Evolutionary conservation across 202 grass and related monocot genomes (phyloP).

Genomic region (Setaria italica): DNA sequence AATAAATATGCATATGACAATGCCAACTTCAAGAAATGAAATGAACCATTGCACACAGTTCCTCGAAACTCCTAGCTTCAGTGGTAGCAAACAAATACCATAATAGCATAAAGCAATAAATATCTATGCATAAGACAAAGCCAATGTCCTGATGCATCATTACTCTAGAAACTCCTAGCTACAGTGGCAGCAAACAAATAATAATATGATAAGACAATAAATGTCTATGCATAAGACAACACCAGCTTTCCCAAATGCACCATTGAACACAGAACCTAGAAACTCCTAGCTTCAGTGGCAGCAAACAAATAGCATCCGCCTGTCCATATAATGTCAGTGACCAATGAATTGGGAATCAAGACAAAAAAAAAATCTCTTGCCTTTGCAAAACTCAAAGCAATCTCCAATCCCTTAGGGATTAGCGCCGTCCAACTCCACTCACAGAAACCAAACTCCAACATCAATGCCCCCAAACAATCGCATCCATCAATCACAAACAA

Average conservation of each 20-base stretch:
- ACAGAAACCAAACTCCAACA: not conserved
- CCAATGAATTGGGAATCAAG: not conserved
- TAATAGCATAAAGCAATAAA: slow-evolving; percentile 24
- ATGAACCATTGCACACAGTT: not conserved
- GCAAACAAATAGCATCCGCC: not conserved
- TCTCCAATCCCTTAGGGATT: not conserved
- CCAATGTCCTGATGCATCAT: not conserved
- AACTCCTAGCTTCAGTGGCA: not conserved
- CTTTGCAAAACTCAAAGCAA: not conserved
- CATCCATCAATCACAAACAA: slow-evolving; percentile 8
- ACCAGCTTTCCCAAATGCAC: not conserved
- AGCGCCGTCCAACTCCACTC: not conserved
- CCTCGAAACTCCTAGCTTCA: not conserved
- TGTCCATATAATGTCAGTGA: not conserved
- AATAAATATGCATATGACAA: not conserved
- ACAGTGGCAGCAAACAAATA: slow-evolving; percentile 11
- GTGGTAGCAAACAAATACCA: no score
- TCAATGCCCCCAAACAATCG: slow-evolving; percentile 8
- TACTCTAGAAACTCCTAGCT: not conserved
- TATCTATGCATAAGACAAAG: not conserved
- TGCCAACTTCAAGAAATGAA: not conserved
- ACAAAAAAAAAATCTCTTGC: not conserved
- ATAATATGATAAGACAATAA: slow-evolving; percentile 16
- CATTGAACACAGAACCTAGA: not conserved
- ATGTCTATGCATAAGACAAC: not conserved